Conservation (phyloP, 2,329 filamentous ascomycete species). For the Aspergillus bombycis region DNA sequence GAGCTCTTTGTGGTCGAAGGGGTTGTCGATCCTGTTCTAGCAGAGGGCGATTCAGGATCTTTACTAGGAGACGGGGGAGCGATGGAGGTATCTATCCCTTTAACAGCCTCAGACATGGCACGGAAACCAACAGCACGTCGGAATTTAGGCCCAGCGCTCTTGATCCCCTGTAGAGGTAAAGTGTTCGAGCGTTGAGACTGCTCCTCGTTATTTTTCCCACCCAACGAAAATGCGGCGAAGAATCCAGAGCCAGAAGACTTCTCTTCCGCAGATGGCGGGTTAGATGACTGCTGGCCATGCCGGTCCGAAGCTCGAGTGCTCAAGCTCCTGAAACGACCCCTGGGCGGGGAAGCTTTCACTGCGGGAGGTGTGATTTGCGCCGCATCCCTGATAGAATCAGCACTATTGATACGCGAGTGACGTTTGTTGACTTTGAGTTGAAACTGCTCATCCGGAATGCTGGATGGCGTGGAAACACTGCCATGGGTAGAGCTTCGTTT, state of each 20-base stretch:
- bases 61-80: slow-evolving; percentile 50
- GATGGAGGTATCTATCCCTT: slow-evolving; percentile 49
- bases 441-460: slow-evolving; percentile 74
- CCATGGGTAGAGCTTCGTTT: slow-evolving; percentile 61
- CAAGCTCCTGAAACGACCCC: slow-evolving; percentile 61
- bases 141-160: slow-evolving; percentile 62
- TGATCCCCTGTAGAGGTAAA: slow-evolving; percentile 52
- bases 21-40: slow-evolving; percentile 74
- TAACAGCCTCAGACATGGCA: slow-evolving; percentile 77
- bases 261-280: slow-evolving; percentile 59
- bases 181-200: slow-evolving; percentile 54
- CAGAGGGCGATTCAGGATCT: slow-evolving; percentile 65
- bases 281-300: slow-evolving; percentile 50
- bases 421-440: slow-evolving; percentile 67
- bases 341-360: slow-evolving; percentile 58
- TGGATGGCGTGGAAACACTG: slow-evolving; percentile 69
- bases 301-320: slow-evolving; percentile 58
- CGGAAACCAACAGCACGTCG: slow-evolving; percentile 71
- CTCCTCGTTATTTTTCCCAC: slow-evolving; percentile 52
- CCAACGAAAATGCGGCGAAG: slow-evolving; percentile 52
- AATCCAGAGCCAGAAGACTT: slow-evolving; percentile 45
- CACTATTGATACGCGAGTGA: slow-evolving; percentile 78
- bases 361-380: slow-evolving; percentile 56
- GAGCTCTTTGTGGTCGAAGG: slow-evolving; percentile 71
- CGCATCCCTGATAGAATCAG: slow-evolving; percentile 70